Evolutionary conservation across 371 early-diverging fungal genomes (phyloP).

Genomic region (Nematocida minor): DNA sequence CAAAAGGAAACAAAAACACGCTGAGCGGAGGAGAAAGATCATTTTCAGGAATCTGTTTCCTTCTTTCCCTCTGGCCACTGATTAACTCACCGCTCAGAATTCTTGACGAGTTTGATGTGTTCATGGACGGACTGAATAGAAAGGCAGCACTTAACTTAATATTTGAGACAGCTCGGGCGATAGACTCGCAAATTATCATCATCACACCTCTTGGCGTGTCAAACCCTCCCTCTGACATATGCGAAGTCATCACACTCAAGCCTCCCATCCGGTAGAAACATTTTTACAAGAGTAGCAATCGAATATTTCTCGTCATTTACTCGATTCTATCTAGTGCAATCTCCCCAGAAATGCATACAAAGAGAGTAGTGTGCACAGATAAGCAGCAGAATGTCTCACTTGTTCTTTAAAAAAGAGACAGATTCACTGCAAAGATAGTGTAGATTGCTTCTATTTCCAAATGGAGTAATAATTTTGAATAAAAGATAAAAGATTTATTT

Average conservation of each 20-base stretch:
- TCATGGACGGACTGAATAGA: constrained; percentile 73
- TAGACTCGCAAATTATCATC: constrained; percentile 59
- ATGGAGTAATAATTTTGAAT: no score
- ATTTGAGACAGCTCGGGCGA: constrained; percentile 51
- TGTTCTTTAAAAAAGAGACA: no score
- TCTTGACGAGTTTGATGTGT: constrained; percentile 98
- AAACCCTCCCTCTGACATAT: constrained; percentile 51
- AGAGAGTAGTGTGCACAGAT: no score
- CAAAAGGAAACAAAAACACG: constrained; percentile 63
- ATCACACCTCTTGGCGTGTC: constrained; percentile 62
- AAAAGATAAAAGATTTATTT: no score
- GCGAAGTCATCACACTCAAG: constrained; percentile 58
- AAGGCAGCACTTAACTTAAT: constrained; percentile 59
- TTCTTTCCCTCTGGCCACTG: constrained; percentile 87
- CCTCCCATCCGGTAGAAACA: constrained; percentile 26
- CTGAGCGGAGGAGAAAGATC: constrained; percentile 97
- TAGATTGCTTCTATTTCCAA: no score
- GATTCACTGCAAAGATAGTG: no score
- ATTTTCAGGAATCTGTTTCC: constrained; percentile 87
- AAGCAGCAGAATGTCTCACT: no score
- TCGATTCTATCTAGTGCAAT: no score
- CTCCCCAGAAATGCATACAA: no score
- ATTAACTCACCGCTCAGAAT: constrained; percentile 84
- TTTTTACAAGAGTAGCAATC: no score
- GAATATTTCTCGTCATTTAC: background rate